phyloP scores from a whole-genome alignment of 345 rosid species.

The Geranium rotundifolium region DNA sequence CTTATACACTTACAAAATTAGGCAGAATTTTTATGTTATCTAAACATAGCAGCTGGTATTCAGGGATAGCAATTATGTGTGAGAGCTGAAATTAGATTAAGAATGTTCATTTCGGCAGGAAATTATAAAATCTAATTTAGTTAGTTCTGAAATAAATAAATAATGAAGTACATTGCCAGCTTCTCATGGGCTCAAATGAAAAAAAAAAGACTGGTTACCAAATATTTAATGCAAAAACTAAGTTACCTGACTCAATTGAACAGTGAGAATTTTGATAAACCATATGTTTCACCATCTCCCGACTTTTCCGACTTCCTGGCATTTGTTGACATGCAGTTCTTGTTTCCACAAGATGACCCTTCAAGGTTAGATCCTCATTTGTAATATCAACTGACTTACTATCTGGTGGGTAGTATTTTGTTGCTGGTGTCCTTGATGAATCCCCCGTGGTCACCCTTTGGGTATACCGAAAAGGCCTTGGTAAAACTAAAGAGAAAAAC shows the following conservation, averaged over 20 bases:
- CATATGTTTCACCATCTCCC: neutral
- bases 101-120: too few relatives aligned
- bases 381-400: neutral
- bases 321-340: neutral
- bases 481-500: neutral
- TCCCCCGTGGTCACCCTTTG: neutral
- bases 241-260: neutral
- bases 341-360: neutral
- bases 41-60: too few relatives aligned
- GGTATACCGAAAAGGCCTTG: neutral
- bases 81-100: too few relatives aligned
- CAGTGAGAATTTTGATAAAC: neutral
- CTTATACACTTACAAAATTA: too few relatives aligned
- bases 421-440: neutral
- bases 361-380: neutral
- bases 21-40: too few relatives aligned
- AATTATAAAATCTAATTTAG: too few relatives aligned
- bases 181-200: too few relatives aligned
- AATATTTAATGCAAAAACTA: too few relatives aligned
- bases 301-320: neutral
- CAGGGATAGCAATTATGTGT: too few relatives aligned
- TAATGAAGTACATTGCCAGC: too few relatives aligned
- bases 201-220: too few relatives aligned
- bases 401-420: neutral
- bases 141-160: too few relatives aligned